Base-by-base conservation (phyloP, 257 asterid species). In the Ilex aquifolium region DNA sequence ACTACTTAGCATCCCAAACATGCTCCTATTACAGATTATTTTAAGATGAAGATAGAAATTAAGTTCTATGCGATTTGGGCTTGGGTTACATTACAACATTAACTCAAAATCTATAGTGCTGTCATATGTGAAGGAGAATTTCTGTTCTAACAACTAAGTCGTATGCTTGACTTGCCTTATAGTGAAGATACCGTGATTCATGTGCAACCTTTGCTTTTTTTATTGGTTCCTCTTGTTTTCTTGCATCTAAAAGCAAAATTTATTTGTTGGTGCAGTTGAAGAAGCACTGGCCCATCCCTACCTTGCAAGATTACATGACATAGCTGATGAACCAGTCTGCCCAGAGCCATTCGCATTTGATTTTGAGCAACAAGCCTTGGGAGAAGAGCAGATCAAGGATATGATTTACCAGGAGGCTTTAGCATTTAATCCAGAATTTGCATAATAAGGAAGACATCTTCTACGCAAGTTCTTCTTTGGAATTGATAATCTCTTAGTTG, bases 381-480 rank as follows among this genome's bases (percentile, higher is more conserved):
- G 85, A 13, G 95, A 87, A 65, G 99, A 93, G 69, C 90, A 93
- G 84, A 90, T 93, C 56, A 93, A 93, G 69, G 96, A 93, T 48
- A 76, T 87, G 99, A 87, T 93, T 40, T 90, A 87, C 82, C 74
- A 75, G 57, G 97, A 93, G 74, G 88, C 97, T 14, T 65, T 84
- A 82, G 77, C 75, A 57, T 62, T 90, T 53, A 93, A 93, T 83
- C 95, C 88, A 1, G 66, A 66, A 11, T 69, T 69, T 52, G 80
- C 74, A 53, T 79, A 67, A 72, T 46, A 14, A 3, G 52, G n/a
- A 46, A 46, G 13, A 10, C n/a, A 14, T 1, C 52, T 1, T 46
- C 15, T 46, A 46, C 10, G n/a, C 52, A 46, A 14, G 14, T 2
- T 10, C n/a, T 46, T 46, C 15, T 11, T 46, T 46, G 3, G 6